Evolutionary conservation across 2,329 filamentous ascomycete genomes (phyloP), one percentile per base, ranked within the genome.

Genomic region (Tolypocladium album): DNA sequence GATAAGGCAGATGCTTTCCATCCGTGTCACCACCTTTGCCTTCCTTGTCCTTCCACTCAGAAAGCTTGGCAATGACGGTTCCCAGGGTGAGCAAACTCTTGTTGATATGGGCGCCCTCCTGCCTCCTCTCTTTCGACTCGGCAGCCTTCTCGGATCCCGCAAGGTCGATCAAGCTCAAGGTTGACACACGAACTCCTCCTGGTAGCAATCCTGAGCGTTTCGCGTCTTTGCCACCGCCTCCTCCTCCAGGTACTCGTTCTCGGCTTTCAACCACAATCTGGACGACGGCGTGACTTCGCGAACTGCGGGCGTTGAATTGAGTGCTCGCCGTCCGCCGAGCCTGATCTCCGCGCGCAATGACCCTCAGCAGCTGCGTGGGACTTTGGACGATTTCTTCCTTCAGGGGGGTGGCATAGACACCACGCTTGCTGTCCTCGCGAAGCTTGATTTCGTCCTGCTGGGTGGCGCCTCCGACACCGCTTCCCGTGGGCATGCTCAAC

Each of bases 301-400:
- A 99, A 78, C 93, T 97, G 67, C 93, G 87, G 24, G 92, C 85
- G 70, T 99, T 99, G 81, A 95, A 99, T 69, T 99, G 94, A 0
- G 94, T 99, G 72, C 92, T 96, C 61, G 91, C 91, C 1, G 92
- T 95, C 67, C 92, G 83, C 68, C 94, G 84, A 31, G 92, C 91
- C 70, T 95, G 87, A 71, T 99, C 94, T 69, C 94, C 94, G 60
- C 93, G 85, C 43, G 94, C 92, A 72, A 99, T 99, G 34, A 99
- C 94, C 66, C 94, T 86, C 52, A 99, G 78, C 36, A 99, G 82
- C 72, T 99, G 94, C 0, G 94, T 97, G 2, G 94, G 94, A 67
- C 92, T 97, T 74, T 99, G 94, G 38, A 99, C 94, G 67, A 99
- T 99, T 72, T 99, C 94, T 74, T 99, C 94, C 73, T 97, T 97